Base-by-base conservation (phyloP, 805 yeast genomes). In the Sugiyamaella lignohabitans region DNA sequence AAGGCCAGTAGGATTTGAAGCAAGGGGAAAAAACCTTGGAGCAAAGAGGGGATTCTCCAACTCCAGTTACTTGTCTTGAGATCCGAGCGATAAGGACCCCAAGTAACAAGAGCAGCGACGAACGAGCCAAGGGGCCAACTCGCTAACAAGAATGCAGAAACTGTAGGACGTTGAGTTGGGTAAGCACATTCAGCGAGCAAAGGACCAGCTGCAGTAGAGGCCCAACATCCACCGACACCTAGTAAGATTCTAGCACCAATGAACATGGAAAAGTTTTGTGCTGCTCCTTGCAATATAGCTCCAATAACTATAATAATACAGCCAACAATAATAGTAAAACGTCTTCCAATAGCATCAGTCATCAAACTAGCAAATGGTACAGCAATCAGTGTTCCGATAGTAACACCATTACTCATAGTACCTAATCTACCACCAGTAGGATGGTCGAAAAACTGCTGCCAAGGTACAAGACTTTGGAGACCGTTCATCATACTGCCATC, bases 1-100 rank as follows among this genome's bases (percentile, higher is more conserved):
- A 77, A 58, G 34, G 70, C 60, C 24, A 71, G 67, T 16, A 40
- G 64, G 29, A 48, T 79, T 77, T 84, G 68, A 45, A 82, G 59
- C 35, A 84, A 64, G 41, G 86, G 50, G 59, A 82, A 80, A 35
- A 82, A 53, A 47, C 78, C 70, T 67, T 85, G 94, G 57, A 82
- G 65, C 2, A 85, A 79, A 49, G 84, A 75, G 6, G 93, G 89
- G 60, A 84, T 71, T 69, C 91, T 77, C 88, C 91, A 84, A 17
- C 81, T 70, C 41, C 73, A 68, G 2, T 59, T 52, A 59, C 76
- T 80, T 24, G 81, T 70, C 18, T 14, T 35, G 10, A 35, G 20
- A 14, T 35, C 10, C n/a, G 43, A 39, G 30, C 49, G 6, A 11
- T 19, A 34, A 16, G 77, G 70, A 27, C 88, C 89, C 60, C 76